A percentile compares a stretch with the other conserved stretches of the same genome.
Evolutionary conservation across 2,329 filamentous ascomycete genomes (phyloP).

Genomic region (Aspergillus fructus): DNA sequence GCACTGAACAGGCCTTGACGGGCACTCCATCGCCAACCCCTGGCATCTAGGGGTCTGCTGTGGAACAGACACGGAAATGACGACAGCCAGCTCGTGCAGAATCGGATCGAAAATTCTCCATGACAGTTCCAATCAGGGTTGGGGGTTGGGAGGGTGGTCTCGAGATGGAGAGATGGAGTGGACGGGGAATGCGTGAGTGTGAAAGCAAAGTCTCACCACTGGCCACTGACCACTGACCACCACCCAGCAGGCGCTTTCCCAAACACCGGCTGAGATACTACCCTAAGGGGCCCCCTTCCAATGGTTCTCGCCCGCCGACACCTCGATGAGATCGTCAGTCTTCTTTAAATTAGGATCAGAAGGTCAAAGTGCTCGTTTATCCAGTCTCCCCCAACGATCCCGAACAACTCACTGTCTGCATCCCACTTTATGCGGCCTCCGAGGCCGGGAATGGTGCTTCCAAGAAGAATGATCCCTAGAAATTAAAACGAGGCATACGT

Average conservation of each 20-base stretch:
- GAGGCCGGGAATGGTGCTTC: not conserved
- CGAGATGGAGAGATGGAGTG: not conserved
- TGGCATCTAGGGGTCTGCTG: constrained; percentile 3
- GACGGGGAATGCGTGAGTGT: not conserved
- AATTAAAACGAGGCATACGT: not conserved
- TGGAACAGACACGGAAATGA: constrained; percentile 7
- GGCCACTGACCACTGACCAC: not conserved
- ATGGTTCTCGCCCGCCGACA: constrained; percentile 4
- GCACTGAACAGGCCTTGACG: constrained; percentile 3
- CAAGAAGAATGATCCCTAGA: not conserved
- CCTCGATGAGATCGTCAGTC: constrained; percentile 1
- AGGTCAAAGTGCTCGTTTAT: not conserved
- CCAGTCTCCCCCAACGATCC: not conserved
- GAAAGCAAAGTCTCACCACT: not conserved
- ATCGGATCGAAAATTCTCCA: constrained; percentile 1
- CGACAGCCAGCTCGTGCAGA: constrained; percentile 7
- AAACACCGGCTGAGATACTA: constrained; percentile 16
- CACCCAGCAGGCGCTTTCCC: constrained; percentile 10
- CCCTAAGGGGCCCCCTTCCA: constrained; percentile 5
- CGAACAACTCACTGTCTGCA: not conserved
- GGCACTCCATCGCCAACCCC: constrained; percentile 1
- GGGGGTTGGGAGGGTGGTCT: not conserved
- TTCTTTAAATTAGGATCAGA: constrained; percentile 1
- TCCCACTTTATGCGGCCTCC: not conserved
- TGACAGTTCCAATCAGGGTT: constrained; percentile 7